A percentile compares a stretch with the other conserved stretches of the same genome.
Conservation (phyloP, 2,329 filamentous ascomycete genomes). For the Botrytis pseudocinerea region DNA sequence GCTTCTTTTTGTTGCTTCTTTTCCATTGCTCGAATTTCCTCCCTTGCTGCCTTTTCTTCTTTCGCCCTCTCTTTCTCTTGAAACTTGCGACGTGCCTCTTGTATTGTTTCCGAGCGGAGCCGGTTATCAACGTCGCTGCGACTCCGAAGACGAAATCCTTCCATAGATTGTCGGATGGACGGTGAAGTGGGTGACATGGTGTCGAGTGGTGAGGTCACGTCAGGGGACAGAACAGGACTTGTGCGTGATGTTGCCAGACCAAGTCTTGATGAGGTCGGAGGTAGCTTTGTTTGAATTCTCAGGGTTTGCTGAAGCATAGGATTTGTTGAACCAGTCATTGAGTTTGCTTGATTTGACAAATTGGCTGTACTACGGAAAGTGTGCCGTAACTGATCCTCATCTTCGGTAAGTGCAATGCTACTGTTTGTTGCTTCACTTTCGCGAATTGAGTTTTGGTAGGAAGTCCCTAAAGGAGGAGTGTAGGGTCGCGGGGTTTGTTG, state of each 20-base stretch:
- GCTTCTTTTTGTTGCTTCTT: constrained; percentile 59
- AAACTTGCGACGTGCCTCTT: constrained; percentile 62
- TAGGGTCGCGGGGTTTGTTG: constrained; percentile 63
- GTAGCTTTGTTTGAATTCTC: constrained; percentile 37
- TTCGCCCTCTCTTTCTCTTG: constrained; percentile 62
- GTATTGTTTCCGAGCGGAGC: constrained; percentile 57
- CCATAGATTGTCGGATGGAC: constrained; percentile 59
- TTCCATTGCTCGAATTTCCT: constrained; percentile 59
- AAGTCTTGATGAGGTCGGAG: constrained; percentile 33
- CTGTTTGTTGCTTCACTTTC: constrained; percentile 53
- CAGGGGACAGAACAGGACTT: constrained; percentile 31
- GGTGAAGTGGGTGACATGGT: constrained; percentile 45
- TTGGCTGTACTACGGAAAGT: constrained; percentile 36
- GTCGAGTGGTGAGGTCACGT: constrained; percentile 29
- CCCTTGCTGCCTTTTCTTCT: constrained; percentile 61
- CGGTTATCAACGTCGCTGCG: constrained; percentile 60
- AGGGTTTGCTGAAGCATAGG: constrained; percentile 31
- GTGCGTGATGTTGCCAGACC: constrained; percentile 36
- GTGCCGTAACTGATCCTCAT: constrained; percentile 36
- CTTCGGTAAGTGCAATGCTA: constrained; percentile 38
- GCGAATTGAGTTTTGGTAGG: constrained; percentile 57
- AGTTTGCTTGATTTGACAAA: constrained; percentile 32
- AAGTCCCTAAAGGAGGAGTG: constrained; percentile 53
- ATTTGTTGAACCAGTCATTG: constrained; percentile 29
- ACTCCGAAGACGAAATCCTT: constrained; percentile 61